Percentiles rank a stretch among this genome's conserved stretches.
phyloP scores from a whole-genome alignment of 768 basidiomycete species.

The Collybia sp. region DNA sequence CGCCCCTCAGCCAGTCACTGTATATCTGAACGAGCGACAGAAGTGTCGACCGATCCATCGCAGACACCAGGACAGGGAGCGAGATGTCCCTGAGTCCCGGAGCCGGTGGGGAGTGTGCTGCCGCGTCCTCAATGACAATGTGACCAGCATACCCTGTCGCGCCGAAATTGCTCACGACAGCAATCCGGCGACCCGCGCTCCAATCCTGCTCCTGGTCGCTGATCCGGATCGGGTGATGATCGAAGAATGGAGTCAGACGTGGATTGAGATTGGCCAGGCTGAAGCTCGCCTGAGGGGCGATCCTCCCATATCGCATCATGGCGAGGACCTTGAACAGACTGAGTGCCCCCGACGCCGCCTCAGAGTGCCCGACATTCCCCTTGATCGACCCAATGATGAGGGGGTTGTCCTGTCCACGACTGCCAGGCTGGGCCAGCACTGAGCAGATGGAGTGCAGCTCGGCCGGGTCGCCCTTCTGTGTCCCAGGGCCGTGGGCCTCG shows the following conservation, averaged over 20 bases:
- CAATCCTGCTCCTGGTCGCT: constrained; percentile 3
- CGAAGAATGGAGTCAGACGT: constrained; percentile 1
- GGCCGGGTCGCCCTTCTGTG: constrained; percentile 1
- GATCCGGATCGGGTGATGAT: constrained; percentile 1
- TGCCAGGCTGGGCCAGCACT: background rate
- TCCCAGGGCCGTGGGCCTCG: constrained; percentile 4
- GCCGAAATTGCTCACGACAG: constrained; percentile 4
- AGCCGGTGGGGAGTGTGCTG: background rate
- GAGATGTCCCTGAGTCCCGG: background rate
- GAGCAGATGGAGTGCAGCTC: constrained; percentile 3
- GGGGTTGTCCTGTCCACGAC: background rate
- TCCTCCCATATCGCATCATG: constrained; percentile 1
- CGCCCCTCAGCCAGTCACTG: background rate
- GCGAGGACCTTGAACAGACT: constrained; percentile 4
- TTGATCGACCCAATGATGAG: constrained; percentile 3
- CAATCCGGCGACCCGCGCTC: constrained; percentile 1
- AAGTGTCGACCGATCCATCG: background rate
- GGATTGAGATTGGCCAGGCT: constrained; percentile 2
- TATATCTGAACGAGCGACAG: background rate
- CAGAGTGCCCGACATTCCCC: constrained; percentile 4
- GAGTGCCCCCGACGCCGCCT: constrained; percentile 2
- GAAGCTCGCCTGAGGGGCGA: constrained; percentile 3
- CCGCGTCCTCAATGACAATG: constrained; percentile 2
- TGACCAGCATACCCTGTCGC: constrained; percentile 3
- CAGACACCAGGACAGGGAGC: constrained; percentile 3